Percentiles rank a stretch among this genome's conserved stretches.
These are phyloP conservation scores for Colletotrichum sp. DNA, from an alignment of 2,329 filamentous ascomycete genomes.

Conservation along the genomic window DNA sequence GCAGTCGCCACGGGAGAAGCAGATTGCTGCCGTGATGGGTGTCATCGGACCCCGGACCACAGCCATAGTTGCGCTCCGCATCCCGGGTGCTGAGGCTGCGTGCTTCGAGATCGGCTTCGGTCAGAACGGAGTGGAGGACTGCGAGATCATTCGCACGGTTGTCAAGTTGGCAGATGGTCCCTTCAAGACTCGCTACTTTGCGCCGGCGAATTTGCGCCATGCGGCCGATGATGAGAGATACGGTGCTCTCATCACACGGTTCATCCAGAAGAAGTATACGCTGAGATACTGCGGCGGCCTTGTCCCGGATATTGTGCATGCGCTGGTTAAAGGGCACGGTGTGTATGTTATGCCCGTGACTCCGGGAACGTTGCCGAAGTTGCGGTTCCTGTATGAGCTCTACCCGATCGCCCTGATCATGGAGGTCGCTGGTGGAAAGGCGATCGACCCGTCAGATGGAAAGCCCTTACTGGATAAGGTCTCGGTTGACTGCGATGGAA, in stretches of 20 bases:
- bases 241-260: conserved; percentile 52
- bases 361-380: conserved; percentile 55
- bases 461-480: conserved; percentile 42
- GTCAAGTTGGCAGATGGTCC: conserved; percentile 44
- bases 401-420: conserved; percentile 64
- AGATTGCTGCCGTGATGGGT: conserved; percentile 56
- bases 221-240: conserved; percentile 58
- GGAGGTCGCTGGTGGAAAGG: conserved; percentile 64
- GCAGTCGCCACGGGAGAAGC: conserved; percentile 40
- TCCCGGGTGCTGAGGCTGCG: conserved; percentile 39
- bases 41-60: conserved; percentile 62
- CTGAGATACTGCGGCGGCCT: conserved; percentile 65
- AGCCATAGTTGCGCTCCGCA: conserved; percentile 58
- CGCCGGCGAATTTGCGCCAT: conserved; percentile 65
- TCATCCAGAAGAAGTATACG: conserved; percentile 60
- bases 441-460: conserved; percentile 54
- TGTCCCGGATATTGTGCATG: conserved; percentile 66
- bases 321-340: conserved; percentile 65
- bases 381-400: conserved; percentile 64
- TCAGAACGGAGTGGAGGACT: conserved; percentile 36
- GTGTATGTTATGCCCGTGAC: conserved; percentile 66
- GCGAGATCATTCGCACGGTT: conserved; percentile 44
- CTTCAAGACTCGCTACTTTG: conserved; percentile 62
- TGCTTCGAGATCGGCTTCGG: conserved; percentile 55
- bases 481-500: conserved; percentile 51